These are phyloP conservation scores for Fusarium verrucosum DNA, from an alignment of 2,329 filamentous ascomycete genomes.

Conservation along the genomic window DNA sequence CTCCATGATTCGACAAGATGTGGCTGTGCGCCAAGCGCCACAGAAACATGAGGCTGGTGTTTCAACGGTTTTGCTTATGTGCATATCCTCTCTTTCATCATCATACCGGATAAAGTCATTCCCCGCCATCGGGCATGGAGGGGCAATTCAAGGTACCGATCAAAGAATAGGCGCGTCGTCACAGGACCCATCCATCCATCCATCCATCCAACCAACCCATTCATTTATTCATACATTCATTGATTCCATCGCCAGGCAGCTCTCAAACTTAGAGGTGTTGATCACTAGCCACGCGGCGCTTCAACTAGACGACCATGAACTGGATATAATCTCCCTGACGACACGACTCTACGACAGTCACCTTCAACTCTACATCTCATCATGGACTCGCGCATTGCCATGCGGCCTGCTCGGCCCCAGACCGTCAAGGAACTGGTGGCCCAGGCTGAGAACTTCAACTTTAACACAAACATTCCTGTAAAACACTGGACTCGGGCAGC, in stretches of 20 bases:
- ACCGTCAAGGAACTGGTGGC: slow-evolving; percentile 80
- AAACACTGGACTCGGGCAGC: slow-evolving; percentile 85
- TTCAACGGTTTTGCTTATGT: not conserved
- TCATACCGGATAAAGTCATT: slow-evolving; percentile 12
- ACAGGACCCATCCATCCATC: slow-evolving; percentile 31
- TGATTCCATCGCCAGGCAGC: slow-evolving; percentile 35
- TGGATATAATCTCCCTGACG: slow-evolving; percentile 23
- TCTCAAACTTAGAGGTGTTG: slow-evolving; percentile 9
- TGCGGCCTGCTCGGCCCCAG: slow-evolving; percentile 62
- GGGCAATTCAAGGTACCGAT: slow-evolving; percentile 38
- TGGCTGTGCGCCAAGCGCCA: not conserved
- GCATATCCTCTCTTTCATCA: slow-evolving; percentile 8
- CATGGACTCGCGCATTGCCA: slow-evolving; percentile 45
- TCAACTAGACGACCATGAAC: slow-evolving; percentile 18
- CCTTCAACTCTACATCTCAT: not conserved
- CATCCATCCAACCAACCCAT: too few species aligned
- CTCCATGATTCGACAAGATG: slow-evolving; percentile 19
- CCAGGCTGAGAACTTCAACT: slow-evolving; percentile 82
- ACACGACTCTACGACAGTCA: slow-evolving; percentile 20
- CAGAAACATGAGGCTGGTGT: not conserved
- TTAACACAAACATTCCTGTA: slow-evolving; percentile 78
- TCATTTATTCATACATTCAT: not conserved
- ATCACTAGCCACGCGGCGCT: slow-evolving; percentile 21
- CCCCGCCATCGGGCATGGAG: slow-evolving; percentile 38
- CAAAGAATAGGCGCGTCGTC: slow-evolving; percentile 26